Evolutionary conservation across 1,284 basidiomycete species (phyloP).

Genomic region (Leccinum pallidistipes): DNA sequence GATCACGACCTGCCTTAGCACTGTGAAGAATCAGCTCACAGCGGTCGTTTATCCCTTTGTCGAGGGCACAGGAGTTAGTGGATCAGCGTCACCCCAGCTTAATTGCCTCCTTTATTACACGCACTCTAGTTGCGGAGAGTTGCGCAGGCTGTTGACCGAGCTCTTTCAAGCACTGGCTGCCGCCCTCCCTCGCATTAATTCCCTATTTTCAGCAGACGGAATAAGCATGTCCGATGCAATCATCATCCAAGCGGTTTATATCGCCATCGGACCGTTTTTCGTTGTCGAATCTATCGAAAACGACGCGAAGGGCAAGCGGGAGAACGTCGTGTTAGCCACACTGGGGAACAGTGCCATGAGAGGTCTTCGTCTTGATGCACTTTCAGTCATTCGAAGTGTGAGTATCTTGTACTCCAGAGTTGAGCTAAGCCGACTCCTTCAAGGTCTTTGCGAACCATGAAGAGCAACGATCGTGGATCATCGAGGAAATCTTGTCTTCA

Average conservation of each 20-base stretch:
- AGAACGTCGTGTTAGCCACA: constrained; percentile 55
- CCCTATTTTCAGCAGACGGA: constrained; percentile 62
- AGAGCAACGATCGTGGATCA: constrained; percentile 91
- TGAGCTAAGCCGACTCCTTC: constrained; percentile 5
- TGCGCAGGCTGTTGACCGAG: constrained; percentile 60
- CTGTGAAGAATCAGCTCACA: constrained; percentile 79
- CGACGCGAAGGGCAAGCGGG: constrained; percentile 54
- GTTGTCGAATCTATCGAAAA: constrained; percentile 64
- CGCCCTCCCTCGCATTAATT: constrained; percentile 67
- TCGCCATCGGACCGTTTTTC: constrained; percentile 92
- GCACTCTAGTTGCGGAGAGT: constrained; percentile 40
- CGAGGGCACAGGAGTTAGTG: constrained; percentile 59
- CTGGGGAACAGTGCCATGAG: constrained; percentile 78
- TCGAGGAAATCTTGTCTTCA: constrained; percentile 91
- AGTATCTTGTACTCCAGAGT: constrained; percentile 31
- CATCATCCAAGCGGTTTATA: constrained; percentile 89
- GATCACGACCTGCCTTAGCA: constrained; percentile 73
- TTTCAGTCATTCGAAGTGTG: constrained; percentile 82
- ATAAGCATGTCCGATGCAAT: constrained; percentile 85
- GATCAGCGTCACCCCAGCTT: constrained; percentile 49
- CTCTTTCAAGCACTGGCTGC: constrained; percentile 68
- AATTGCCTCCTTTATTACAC: constrained; percentile 51
- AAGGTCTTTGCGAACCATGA: constrained; percentile 90
- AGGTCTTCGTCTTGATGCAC: constrained; percentile 76
- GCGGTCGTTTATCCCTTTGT: constrained; percentile 87